A percentile compares a stretch with the other conserved stretches of the same genome.
phyloP scores from a whole-genome alignment of 345 rosid species.

The Melastoma malabathricum region DNA sequence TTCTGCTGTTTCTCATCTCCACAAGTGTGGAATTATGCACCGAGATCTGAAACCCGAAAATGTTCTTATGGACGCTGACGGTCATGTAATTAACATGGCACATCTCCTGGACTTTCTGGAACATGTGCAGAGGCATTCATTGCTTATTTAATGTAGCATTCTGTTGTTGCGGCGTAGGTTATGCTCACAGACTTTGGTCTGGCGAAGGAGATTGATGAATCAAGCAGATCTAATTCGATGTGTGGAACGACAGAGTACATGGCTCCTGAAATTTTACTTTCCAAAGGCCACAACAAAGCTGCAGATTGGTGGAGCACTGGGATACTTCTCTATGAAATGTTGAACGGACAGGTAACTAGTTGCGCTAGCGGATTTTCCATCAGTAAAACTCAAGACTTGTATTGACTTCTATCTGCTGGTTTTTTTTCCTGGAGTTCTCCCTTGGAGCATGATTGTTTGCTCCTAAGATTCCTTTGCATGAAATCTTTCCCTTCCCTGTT shows the following conservation, averaged over 20 bases:
- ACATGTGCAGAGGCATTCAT: neutral
- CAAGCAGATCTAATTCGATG: constrained; percentile 56
- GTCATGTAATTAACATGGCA: constrained; percentile 33
- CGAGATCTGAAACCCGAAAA: constrained; percentile 78
- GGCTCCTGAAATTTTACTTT: constrained; percentile 62
- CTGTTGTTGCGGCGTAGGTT: constrained; percentile 22
- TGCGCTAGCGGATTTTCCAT: too few relatives aligned
- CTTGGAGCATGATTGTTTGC: neutral
- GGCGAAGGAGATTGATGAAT: constrained; percentile 62
- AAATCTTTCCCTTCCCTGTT: neutral
- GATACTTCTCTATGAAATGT: constrained; percentile 55
- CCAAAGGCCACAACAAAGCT: constrained; percentile 60
- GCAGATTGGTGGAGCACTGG: constrained; percentile 79
- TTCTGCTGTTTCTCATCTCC: constrained; percentile 69
- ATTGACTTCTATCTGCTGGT: too few relatives aligned
- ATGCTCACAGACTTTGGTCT: constrained; percentile 65
- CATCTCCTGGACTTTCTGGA: too few relatives aligned
- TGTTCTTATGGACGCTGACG: constrained; percentile 51
- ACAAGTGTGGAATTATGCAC: constrained; percentile 49
- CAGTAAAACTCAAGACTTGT: too few relatives aligned
- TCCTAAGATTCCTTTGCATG: constrained; percentile 1
- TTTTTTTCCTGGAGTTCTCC: too few relatives aligned
- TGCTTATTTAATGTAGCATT: neutral
- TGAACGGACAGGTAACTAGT: constrained; percentile 46
- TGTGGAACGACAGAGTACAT: constrained; percentile 68